Conservation (phyloP, 2,329 filamentous ascomycete genomes). For the Diaporthe nobilis region DNA sequence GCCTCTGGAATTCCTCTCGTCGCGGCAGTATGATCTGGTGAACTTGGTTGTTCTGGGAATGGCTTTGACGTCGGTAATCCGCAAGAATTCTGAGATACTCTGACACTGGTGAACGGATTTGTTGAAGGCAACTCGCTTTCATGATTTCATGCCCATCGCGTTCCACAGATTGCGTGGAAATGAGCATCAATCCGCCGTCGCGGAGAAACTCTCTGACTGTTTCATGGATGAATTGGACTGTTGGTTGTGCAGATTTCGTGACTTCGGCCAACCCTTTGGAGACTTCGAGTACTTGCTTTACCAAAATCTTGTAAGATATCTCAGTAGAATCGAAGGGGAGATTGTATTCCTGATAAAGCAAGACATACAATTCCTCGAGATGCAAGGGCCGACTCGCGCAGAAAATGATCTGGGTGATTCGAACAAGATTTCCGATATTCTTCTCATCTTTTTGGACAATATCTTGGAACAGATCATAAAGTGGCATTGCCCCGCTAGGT, state of each 20-base stretch:
- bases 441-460: slow-evolving; percentile 63
- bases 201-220: slow-evolving; percentile 63
- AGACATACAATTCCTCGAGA: slow-evolving; percentile 58
- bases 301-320: slow-evolving; percentile 45
- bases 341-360: slow-evolving; percentile 45
- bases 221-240: slow-evolving; percentile 68
- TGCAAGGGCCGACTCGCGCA: slow-evolving; percentile 61
- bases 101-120: slow-evolving; percentile 49
- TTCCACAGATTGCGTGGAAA: slow-evolving; percentile 51
- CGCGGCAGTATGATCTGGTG: too few relatives aligned
- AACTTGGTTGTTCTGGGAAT: neutral
- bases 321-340: neutral
- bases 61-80: neutral
- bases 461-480: slow-evolving; percentile 64
- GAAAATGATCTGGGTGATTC: slow-evolving; percentile 68
- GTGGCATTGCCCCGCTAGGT: slow-evolving; percentile 41
- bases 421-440: slow-evolving; percentile 56
- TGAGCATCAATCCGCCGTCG: slow-evolving; percentile 48
- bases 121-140: slow-evolving; percentile 58
- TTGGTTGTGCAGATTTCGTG: slow-evolving; percentile 49
- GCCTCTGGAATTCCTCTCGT: neutral
- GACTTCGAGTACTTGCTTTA: slow-evolving; percentile 53
- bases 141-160: slow-evolving; percentile 58
- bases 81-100: neutral
- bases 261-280: slow-evolving; percentile 67